Base-by-base conservation (phyloP, 2,329 filamentous ascomycete species). In the Penicillium occitanis region DNA sequence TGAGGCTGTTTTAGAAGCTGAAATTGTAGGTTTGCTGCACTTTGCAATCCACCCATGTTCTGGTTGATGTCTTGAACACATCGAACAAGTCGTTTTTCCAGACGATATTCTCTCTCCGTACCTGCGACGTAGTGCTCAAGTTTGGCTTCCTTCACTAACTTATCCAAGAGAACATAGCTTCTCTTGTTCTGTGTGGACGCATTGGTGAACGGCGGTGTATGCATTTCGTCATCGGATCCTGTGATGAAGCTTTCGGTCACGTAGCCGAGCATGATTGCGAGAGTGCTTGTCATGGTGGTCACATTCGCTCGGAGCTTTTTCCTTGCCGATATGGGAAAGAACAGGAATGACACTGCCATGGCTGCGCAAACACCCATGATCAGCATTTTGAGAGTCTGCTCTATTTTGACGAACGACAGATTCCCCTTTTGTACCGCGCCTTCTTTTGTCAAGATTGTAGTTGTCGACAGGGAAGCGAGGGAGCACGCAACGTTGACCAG, bases 371-470 rank as follows among this genome's bases (percentile, higher is more conserved):
- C 90, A 35, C 91, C 92, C 80, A 94, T 87, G n/a, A 91, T 77
- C 55, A 96, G 84, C 85, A 96, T 93, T 76, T 93, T 92, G 71
- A 95, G 80, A 30, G 94, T 89, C 76, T 96, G 91, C 0, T 88
- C 82, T 61, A 97, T 90, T 78, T 96, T 96, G 66, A 87, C 87
- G 71, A 91, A 88, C 0, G 91, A 93, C 73, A 97, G 92, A 62
- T 90, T 89, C 5, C 91, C 92, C 40, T 86, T 88, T 72, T 96
- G 91, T 0, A 97, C 89, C 2, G 92, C 88, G 61, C 92, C 93
- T 77, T 97, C 94, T 78, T 96, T 96, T 11, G 94, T 97, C 68
- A 97, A 82, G 55, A 96, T 87, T 2, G 91, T 93, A 74, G 97
- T 96, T 69, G 95, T 91, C 60, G 92, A 92, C 66, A 98, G 88